These are phyloP conservation scores for Penicillium thymicola DNA, from an alignment of 2,329 filamentous ascomycete genomes.

Conservation along the genomic window DNA sequence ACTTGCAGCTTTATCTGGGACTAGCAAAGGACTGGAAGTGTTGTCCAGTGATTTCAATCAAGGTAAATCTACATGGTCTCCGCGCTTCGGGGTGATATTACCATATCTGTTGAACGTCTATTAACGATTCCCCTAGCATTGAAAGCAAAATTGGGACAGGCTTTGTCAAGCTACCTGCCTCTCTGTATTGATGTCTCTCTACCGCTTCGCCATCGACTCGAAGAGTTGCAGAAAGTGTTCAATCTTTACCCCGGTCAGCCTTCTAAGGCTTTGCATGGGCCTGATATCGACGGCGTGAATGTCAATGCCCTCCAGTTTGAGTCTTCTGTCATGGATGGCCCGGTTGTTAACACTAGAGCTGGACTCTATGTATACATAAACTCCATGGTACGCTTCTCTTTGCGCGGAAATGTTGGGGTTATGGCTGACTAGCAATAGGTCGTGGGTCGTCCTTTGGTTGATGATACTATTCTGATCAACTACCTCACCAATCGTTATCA, in stretches of 20 bases:
- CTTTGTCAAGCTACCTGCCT: conserved; percentile 40
- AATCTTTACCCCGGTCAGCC: conserved; percentile 41
- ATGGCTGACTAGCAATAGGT: conserved; percentile 56
- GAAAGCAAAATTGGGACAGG: conserved; percentile 38
- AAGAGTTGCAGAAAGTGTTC: conserved; percentile 42
- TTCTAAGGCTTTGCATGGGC: conserved; percentile 43
- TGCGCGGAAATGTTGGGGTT: not conserved
- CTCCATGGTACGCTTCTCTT: conserved; percentile 57
- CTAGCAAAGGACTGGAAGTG: conserved; percentile 35
- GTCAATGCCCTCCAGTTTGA: conserved; percentile 53
- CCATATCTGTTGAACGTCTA: not conserved
- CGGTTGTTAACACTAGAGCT: conserved; percentile 70
- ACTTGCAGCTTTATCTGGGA: conserved; percentile 38
- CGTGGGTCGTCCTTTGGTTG: conserved; percentile 74
- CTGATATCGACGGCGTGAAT: conserved; percentile 42
- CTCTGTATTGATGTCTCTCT: conserved; percentile 41
- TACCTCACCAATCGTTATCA: conserved; percentile 84
- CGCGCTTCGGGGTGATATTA: not conserved
- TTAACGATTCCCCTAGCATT: conserved; percentile 25
- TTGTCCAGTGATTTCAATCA: conserved; percentile 35
- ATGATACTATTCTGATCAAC: conserved; percentile 73
- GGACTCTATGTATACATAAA: conserved; percentile 84
- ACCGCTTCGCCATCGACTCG: conserved; percentile 39
- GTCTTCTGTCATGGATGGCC: conserved; percentile 60
- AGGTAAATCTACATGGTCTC: conserved; percentile 23